A percentile compares a stretch with the other conserved stretches of the same genome.
These are phyloP conservation scores for Lasiodiplodia hormozganensis DNA, from an alignment of 2,329 filamentous ascomycete genomes.

Conservation along the genomic window DNA sequence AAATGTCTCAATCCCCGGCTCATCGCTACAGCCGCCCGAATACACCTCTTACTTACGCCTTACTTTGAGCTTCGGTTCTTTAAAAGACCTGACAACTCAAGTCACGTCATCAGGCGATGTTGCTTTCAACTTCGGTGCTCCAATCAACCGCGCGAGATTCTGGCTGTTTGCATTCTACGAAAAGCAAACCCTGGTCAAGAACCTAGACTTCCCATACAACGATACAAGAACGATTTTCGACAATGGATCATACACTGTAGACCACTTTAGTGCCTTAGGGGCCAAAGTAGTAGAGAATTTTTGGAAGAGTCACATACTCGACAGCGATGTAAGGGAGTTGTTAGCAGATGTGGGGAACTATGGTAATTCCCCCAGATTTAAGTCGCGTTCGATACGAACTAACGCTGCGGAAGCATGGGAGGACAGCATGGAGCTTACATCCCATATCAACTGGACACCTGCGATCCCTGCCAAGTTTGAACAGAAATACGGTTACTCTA, in stretches of 20 bases:
- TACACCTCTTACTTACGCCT: background rate
- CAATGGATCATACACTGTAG: slow-evolving; percentile 48
- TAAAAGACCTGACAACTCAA: background rate
- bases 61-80: too few relatives aligned
- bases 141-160: slow-evolving; percentile 37
- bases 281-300: slow-evolving; percentile 47
- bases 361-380: background rate
- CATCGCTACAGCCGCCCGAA: too few relatives aligned
- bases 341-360: background rate
- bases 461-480: slow-evolving; percentile 41
- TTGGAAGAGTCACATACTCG: slow-evolving; percentile 29
- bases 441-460: slow-evolving; percentile 48
- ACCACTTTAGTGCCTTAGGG: slow-evolving; percentile 49
- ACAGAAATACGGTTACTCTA: slow-evolving; percentile 41
- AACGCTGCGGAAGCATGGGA: slow-evolving; percentile 35
- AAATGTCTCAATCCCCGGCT: background rate
- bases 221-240: slow-evolving; percentile 38
- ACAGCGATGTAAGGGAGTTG: background rate
- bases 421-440: slow-evolving; percentile 41
- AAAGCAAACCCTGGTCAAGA: slow-evolving; percentile 18
- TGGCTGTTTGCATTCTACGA: slow-evolving; percentile 15
- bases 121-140: slow-evolving; percentile 33
- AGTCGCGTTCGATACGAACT: slow-evolving; percentile 42
- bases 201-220: slow-evolving; percentile 32
- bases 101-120: background rate